Conservation (phyloP, 345 rosid species). For the Dovyalis caffra region DNA sequence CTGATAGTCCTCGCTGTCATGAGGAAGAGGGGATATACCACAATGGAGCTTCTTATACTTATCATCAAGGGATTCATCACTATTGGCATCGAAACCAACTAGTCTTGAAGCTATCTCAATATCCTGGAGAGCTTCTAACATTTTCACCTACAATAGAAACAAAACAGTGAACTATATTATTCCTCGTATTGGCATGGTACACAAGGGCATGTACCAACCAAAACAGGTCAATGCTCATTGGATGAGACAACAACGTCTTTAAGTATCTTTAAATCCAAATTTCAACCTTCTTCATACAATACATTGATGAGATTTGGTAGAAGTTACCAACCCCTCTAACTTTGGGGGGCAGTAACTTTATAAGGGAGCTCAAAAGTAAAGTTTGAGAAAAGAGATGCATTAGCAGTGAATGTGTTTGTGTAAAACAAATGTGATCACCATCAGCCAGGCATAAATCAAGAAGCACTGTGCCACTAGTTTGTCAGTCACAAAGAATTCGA, state of each 20-base stretch:
- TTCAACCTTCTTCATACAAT: too few relatives aligned
- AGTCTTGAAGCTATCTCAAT: conserved; percentile 95
- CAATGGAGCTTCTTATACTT: conserved; percentile 74
- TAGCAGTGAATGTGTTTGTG: too few relatives aligned
- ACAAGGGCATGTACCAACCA: too few relatives aligned
- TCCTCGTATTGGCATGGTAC: too few relatives aligned
- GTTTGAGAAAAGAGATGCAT: too few relatives aligned
- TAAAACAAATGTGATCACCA: not conserved
- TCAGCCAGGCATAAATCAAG: not conserved
- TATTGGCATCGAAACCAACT: conserved; percentile 86
- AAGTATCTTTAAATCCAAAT: too few relatives aligned
- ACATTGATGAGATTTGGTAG: too few relatives aligned
- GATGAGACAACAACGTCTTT: too few relatives aligned
- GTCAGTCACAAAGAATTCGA: not conserved
- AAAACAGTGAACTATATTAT: conserved; percentile 12
- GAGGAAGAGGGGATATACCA: conserved; percentile 67
- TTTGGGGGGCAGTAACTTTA: too few relatives aligned
- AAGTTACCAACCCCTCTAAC: too few relatives aligned
- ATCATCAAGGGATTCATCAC: conserved; percentile 75
- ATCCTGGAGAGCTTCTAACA: conserved; percentile 96
- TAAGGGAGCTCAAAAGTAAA: too few relatives aligned
- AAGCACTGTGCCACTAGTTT: not conserved
- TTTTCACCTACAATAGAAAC: conserved; percentile 66
- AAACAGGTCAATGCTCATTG: too few relatives aligned
- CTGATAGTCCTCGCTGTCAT: conserved; percentile 72